These are phyloP conservation scores for Linum tenue DNA, from an alignment of 345 rosid species.

Conservation along the genomic window DNA sequence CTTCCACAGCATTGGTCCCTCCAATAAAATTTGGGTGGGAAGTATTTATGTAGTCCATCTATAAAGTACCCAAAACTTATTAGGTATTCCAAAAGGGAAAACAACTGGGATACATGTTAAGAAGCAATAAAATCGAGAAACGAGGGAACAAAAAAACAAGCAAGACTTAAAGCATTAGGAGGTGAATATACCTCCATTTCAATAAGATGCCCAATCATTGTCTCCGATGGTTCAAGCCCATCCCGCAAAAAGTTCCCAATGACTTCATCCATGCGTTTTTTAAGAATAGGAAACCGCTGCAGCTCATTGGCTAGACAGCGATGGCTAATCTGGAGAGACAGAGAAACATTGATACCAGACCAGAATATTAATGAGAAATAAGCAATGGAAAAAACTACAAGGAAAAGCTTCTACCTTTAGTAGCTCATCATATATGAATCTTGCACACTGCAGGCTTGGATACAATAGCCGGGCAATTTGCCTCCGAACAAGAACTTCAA, in stretches of 20 bases:
- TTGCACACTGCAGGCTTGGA: constrained; percentile 94
- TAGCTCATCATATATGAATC: constrained; percentile 91
- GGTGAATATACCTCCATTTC: constrained; percentile 72
- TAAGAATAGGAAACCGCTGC: constrained; percentile 75
- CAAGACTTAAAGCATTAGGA: neutral
- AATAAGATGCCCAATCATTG: constrained; percentile 82
- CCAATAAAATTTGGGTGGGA: constrained; percentile 2
- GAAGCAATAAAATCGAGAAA: neutral
- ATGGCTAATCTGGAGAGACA: constrained; percentile 69
- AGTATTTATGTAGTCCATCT: constrained; percentile 3
- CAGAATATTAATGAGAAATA: constrained; percentile 1
- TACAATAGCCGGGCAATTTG: constrained; percentile 86
- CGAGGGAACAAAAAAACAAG: no score
- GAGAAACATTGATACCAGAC: neutral
- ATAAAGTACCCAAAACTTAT: neutral
- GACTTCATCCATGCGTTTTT: constrained; percentile 94
- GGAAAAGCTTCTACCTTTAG: constrained; percentile 42
- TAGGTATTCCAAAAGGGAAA: neutral
- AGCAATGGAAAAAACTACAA: neutral
- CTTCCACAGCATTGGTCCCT: constrained; percentile 4
- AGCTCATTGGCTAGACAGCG: constrained; percentile 56
- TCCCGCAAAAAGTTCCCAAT: constrained; percentile 70
- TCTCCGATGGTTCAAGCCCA: constrained; percentile 88
- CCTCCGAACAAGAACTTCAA: constrained; percentile 91
- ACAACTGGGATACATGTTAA: neutral